These are phyloP conservation scores for Gloeopeniophorella convolvens DNA, from an alignment of 768 basidiomycete genomes.

Conservation along the genomic window DNA sequence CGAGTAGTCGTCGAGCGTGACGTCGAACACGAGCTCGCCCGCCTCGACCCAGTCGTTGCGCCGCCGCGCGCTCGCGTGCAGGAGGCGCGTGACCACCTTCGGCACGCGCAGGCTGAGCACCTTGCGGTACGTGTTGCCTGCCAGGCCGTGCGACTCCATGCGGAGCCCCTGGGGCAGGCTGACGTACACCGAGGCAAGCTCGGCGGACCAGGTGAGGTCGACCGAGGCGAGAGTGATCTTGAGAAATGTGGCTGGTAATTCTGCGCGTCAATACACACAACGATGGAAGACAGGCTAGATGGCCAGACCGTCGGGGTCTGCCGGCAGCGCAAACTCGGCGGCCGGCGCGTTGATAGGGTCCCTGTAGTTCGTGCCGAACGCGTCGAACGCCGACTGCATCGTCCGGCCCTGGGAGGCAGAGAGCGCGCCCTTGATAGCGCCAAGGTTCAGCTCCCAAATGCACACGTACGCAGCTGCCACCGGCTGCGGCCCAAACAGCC, in stretches of 20 bases:
- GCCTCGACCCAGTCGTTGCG: conserved; percentile 62
- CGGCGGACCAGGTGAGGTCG: conserved; percentile 51
- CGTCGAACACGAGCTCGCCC: conserved; percentile 44
- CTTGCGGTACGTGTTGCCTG: conserved; percentile 59
- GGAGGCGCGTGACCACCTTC: conserved; percentile 38
- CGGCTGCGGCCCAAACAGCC: conserved; percentile 87
- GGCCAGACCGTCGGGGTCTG: conserved; percentile 78
- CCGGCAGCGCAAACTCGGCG: conserved; percentile 47
- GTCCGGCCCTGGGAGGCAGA: conserved; percentile 48
- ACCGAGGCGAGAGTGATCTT: conserved; percentile 53
- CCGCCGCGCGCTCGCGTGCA: conserved; percentile 39
- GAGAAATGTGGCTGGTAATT: conserved; percentile 69
- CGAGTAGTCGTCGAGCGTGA: conserved; percentile 62
- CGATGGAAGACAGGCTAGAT: not conserved
- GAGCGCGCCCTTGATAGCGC: conserved; percentile 49
- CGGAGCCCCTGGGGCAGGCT: conserved; percentile 52
- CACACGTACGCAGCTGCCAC: conserved; percentile 82
- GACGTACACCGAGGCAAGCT: conserved; percentile 47
- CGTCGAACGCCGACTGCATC: conserved; percentile 44
- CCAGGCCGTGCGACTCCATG: conserved; percentile 70
- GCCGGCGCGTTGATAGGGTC: conserved; percentile 83
- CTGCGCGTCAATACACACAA: not conserved
- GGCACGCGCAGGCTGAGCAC: conserved; percentile 57
- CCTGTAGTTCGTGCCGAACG: conserved; percentile 63
- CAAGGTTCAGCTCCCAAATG: conserved; percentile 85